Evolutionary conservation across 2,329 filamentous ascomycete species (phyloP), one percentile per base, ranked within the genome.

Genomic region (Aspergillus aculeatus): DNA sequence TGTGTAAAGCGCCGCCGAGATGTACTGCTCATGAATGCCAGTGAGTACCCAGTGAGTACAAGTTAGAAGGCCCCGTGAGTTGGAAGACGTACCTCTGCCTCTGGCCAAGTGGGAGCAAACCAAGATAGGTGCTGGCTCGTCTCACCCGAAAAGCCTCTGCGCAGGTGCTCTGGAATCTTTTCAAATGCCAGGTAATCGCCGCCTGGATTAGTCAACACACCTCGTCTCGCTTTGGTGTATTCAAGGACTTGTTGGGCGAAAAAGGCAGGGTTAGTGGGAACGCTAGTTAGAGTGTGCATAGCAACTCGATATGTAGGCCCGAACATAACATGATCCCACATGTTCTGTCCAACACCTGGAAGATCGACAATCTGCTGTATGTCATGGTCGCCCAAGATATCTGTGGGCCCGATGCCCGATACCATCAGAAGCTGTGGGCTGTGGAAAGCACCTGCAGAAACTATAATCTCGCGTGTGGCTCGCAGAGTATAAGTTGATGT

Each of bases 351-450:
- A 1, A 78, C 75, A 2, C 75, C 75, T 2, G 69, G 68, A 24
- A 70, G 64, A 38, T 71, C 62, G 4, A 64, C 65, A 12, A 76
- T 55, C 0, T 69, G 59, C 5, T 68, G 56, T 50, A 75, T 75
- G 2, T 56, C 61, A 32, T 69, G 63, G 14, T 69, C 59, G 19
- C 62, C 38, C 5, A 75, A 65, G 4, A 58, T 60, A 16, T 62
- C 58, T 0, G 56, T 56, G 1, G 81, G 81, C 0, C 82, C 82
- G 58, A 80, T 70, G 1, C 83, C 82, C 47, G 80, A 82, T 4
- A 83, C 75, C 73, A 83, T 82, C 6, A 85, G 74, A 6, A 84
- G 70, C 61, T 85, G 82, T 0, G 84, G 83, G 0, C 81, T 80
- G 65, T 84, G 83, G 67, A 82, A 83, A 2, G 78, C 74, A 6